Base-by-base conservation (phyloP, 1,284 basidiomycete species). In the Moesziomyces sp. region DNA sequence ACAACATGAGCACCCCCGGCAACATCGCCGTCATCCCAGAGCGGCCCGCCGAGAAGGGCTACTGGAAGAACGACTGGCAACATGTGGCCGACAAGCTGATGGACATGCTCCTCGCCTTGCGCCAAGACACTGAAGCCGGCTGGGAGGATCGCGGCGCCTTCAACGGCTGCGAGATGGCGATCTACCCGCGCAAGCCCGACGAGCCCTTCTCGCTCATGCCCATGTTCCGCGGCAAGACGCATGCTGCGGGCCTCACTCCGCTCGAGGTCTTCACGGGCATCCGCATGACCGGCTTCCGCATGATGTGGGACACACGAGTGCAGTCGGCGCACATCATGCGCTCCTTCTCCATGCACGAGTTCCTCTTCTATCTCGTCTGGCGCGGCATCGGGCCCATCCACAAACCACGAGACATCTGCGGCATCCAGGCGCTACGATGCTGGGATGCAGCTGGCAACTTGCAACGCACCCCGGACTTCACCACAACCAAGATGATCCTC, bases 231-330 rank as follows among this genome's bases (percentile, higher is more conserved):
- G 73, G 73, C 60, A 67, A 71, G 58, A 63, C 60, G 33, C 50
- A 59, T 16, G 58, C 65, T 9, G 28, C 60, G 0, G 67, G 58
- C 2, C 42, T 67, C 18, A 75, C 68, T 3, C 73, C 77, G 16
- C 61, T 77, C 45, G 76, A 79, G 35, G 64, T 76, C 23, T 74
- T 78, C 26, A 59, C 59, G 0, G 77, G 67, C 33, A 78, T 79
- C 21, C 63, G 74, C n/a, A 55, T 71, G 50, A 61, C 70, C 3
- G 58, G 68, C 16, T 78, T 64, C 44, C 62, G 77, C 0, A 68
- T 75, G 63, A 73, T 79, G 57, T 79, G 75, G 75, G 77, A 79
- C 50, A 58, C 58, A 1, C 61, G 77, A 7, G 58, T 79, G n/a
- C 61, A 67, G 46, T 70, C 73, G 30, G 77, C 73, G 14, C 57